Base-by-base conservation (phyloP, 1,139 yeast genomes). In the Sugiyamaella castrensis region DNA sequence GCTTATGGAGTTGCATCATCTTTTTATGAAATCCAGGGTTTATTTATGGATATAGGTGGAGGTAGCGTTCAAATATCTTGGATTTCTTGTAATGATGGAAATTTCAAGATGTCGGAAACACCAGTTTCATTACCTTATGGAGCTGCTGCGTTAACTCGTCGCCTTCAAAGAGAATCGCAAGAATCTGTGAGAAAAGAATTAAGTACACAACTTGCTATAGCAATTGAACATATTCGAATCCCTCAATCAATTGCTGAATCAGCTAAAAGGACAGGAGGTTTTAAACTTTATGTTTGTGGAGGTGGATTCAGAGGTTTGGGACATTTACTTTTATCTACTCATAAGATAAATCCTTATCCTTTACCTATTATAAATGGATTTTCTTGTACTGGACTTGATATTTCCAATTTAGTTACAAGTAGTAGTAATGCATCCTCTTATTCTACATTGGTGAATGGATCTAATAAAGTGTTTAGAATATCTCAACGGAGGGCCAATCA, bases 1-100 rank as follows among this genome's bases (percentile, higher is more conserved):
- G 80, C 84, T 0, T 79, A 77, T 57, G 87, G 88, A 26, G 85
- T 82, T 9, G 83, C 84, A 0, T 80, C 87, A 0, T 80, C 86
- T 0, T 81, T 81, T 61, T 76, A 79, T 60, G 75, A 76, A 29
- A 75, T 81, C 1, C 74, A 78, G 24, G 88, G 88, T 1, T 63
- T 82, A 16, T 81, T 79, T 58, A 73, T 82, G 75, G 87, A 83
- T 58, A 68, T 83, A 39, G 86, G 87, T 5, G 86, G 86, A 31
- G 85, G 86, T 0, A 75, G 81, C 9, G 73, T 80, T 0, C 85
- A 81, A 55, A 58, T 83, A 27, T 80, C 84, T 37, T 83, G 88
- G 87, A 77, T 82, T 27, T 70, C 73, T 48, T 75, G 81, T 42
- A 66, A 68, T 29, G 70, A 73, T 47, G 87, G 86, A 6, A 74